phyloP scores from a whole-genome alignment of 202 grass and related monocot genomes.

The Carex arenaria region DNA sequence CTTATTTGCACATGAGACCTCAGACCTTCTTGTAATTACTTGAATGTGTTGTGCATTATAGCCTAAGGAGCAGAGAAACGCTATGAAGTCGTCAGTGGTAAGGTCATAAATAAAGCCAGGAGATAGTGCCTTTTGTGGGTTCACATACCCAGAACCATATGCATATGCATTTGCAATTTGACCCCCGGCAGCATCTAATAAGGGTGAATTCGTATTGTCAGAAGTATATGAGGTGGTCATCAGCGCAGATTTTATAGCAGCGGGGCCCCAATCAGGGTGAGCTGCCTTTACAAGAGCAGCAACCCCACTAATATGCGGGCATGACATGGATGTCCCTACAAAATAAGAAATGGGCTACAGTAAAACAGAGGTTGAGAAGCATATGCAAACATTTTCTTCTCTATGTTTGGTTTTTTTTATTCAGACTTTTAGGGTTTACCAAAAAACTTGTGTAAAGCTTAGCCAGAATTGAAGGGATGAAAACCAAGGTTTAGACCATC shows the following conservation, averaged over 20 bases:
- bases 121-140: conserved; percentile 77
- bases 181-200: conserved; percentile 61
- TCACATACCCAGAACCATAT: conserved; percentile 75
- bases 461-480: neutral
- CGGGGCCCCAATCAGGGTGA: conserved; percentile 82
- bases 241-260: conserved; percentile 83
- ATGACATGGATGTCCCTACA: conserved; percentile 95
- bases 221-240: conserved; percentile 80
- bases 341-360: neutral
- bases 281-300: conserved; percentile 75
- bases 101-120: conserved; percentile 83
- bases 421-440: neutral
- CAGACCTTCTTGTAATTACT: conserved; percentile 63
- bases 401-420: neutral
- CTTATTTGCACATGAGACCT: conserved; percentile 54
- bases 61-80: conserved; percentile 82
- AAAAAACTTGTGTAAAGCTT: neutral
- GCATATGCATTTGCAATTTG: conserved; percentile 56
- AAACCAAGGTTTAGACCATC: neutral
- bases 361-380: neutral
- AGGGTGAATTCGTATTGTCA: conserved; percentile 76
- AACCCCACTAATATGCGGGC: conserved; percentile 91
- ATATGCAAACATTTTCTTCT: neutral
- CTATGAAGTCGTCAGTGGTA: conserved; percentile 53
- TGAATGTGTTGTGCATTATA: conserved; percentile 61